These are phyloP conservation scores for Phytophthora hybrid DNA, from an alignment of 352 stramenopile genomes.

Conservation along the genomic window DNA sequence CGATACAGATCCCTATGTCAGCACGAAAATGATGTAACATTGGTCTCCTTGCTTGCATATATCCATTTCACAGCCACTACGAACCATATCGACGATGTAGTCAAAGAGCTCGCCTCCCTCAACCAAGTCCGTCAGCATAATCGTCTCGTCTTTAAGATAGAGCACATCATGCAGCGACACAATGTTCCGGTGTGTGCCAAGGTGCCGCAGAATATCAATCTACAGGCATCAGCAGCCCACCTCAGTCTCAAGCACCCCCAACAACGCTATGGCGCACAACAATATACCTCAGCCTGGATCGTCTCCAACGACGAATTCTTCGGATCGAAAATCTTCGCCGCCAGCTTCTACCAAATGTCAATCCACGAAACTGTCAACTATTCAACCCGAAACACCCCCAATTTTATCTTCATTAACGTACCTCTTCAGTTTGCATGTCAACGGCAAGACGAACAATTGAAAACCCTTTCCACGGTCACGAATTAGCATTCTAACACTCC, in stretches of 20 bases:
- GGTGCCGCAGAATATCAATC: conserved; percentile 67
- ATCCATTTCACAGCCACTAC: neutral
- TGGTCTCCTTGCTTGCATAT: neutral
- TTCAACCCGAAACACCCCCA: neutral
- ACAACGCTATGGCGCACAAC: neutral
- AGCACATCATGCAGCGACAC: conserved; percentile 79
- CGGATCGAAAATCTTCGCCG: conserved; percentile 82
- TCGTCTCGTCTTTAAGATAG: conserved; percentile 67
- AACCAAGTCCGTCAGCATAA: conserved; percentile 84
- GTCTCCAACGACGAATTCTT: conserved; percentile 62
- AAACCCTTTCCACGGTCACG: conserved; percentile 49
- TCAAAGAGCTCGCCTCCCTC: conserved; percentile 82
- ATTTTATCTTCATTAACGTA: conserved; percentile 3
- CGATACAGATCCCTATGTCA: conserved; percentile 67
- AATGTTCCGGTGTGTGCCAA: conserved; percentile 74
- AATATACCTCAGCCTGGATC: conserved; percentile 65
- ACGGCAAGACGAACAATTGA: conserved; percentile 71
- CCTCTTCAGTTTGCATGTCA: conserved; percentile 59
- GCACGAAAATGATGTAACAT: neutral
- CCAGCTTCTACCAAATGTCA: conserved; percentile 43
- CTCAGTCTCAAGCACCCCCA: neutral
- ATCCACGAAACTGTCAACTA: conserved; percentile 18
- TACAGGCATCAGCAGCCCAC: conserved; percentile 19
- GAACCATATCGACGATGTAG: conserved; percentile 84
- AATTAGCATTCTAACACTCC: neutral